phyloP scores from a whole-genome alignment of 257 asterid species.

The Echium plantagineum region DNA sequence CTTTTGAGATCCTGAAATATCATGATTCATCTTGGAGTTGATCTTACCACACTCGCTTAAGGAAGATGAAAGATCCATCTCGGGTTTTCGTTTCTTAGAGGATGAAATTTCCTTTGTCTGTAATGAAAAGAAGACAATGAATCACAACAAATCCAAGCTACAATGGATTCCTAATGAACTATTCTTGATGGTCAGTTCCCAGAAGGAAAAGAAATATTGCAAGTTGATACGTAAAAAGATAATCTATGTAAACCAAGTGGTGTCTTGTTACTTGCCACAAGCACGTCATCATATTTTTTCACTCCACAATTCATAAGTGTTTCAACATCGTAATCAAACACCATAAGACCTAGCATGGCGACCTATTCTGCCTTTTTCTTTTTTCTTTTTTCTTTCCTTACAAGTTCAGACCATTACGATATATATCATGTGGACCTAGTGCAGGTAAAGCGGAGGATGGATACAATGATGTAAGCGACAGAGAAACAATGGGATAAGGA shows the following conservation, averaged over 20 bases:
- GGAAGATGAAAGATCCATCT: constrained; percentile 11
- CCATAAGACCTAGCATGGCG: too few species aligned
- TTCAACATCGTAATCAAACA: too few species aligned
- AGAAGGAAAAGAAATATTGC: background rate
- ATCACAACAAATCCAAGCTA: background rate
- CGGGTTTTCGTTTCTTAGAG: constrained; percentile 35
- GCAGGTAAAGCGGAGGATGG: too few species aligned
- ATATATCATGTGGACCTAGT: too few species aligned
- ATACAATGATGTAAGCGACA: too few species aligned
- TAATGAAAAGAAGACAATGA: constrained; percentile 12
- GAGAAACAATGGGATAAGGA: background rate
- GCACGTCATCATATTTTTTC: too few species aligned
- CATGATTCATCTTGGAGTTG: constrained; percentile 11
- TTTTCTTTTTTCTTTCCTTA: too few species aligned
- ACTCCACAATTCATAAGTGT: too few species aligned
- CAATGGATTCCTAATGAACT: background rate
- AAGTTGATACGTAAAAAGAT: background rate
- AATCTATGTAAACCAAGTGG: background rate
- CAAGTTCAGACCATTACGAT: too few species aligned
- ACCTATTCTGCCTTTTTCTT: too few species aligned
- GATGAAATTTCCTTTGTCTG: constrained; percentile 58
- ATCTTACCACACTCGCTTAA: constrained; percentile 7
- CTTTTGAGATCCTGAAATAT: constrained; percentile 13
- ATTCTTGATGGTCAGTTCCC: background rate
- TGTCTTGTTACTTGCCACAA: background rate